Evolutionary conservation across 768 basidiomycete genomes (phyloP).

Genomic region (Wakefieldia striispora): DNA sequence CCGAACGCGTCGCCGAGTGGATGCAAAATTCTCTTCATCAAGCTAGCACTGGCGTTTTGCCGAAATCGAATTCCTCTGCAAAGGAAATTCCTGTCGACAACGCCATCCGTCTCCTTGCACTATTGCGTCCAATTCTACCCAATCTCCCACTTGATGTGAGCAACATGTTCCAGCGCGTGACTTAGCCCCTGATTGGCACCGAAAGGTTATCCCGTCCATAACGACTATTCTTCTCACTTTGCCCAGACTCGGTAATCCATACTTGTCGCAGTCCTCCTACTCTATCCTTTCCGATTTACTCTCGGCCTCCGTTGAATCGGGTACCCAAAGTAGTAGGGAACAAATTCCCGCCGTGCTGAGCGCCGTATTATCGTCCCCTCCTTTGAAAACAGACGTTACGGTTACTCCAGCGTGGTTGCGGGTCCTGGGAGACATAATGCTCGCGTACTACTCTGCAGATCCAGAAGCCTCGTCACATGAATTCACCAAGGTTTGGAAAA

Average conservation of each 20-base stretch:
- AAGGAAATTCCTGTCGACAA: constrained; percentile 64
- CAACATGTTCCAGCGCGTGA: constrained; percentile 15
- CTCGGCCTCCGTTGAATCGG: constrained; percentile 48
- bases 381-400: constrained; percentile 63
- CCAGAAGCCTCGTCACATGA: constrained; percentile 50
- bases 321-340: constrained; percentile 45
- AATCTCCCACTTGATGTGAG: constrained; percentile 70
- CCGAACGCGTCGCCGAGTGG: constrained; percentile 80
- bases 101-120: constrained; percentile 75
- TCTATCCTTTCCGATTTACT: constrained; percentile 84
- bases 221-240: constrained; percentile 72
- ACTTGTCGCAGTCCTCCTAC: constrained; percentile 86
- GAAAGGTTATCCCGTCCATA: constrained; percentile 69
- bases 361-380: constrained; percentile 66
- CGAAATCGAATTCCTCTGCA: constrained; percentile 53
- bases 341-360: constrained; percentile 62
- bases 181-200: constrained; percentile 11
- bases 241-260: constrained; percentile 84
- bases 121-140: constrained; percentile 60
- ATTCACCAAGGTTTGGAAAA: constrained; percentile 68
- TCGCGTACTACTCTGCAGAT: constrained; percentile 56
- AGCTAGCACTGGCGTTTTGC: constrained; percentile 57
- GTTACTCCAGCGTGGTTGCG: constrained; percentile 77
- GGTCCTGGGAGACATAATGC: constrained; percentile 70
- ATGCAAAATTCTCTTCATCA: constrained; percentile 63